These are phyloP conservation scores for Lasiodiplodia theobromae DNA, from an alignment of 2,329 filamentous ascomycete genomes.

Conservation along the genomic window DNA sequence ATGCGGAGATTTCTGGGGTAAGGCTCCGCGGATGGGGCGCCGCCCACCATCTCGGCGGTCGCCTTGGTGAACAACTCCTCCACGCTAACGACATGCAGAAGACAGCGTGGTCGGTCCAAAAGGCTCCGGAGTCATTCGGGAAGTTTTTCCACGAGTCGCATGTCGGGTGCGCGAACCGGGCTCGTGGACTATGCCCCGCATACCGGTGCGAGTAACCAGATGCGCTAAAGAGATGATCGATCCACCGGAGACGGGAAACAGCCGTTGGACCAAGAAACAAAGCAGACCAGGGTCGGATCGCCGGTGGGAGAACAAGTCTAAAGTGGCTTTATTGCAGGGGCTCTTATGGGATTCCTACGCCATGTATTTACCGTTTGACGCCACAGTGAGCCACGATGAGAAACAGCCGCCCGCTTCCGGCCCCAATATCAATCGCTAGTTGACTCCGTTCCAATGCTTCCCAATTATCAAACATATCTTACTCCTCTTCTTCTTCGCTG, in stretches of 20 bases:
- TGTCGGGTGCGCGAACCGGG: constrained; percentile 8
- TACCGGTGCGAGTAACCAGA: constrained; percentile 6
- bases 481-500: constrained; percentile 44
- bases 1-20: constrained; percentile 22
- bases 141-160: constrained; percentile 25
- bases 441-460: constrained; percentile 23
- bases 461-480: neutral
- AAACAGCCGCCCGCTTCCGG: constrained; percentile 6
- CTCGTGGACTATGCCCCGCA: constrained; percentile 3
- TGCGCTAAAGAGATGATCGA: constrained; percentile 22
- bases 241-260: constrained; percentile 22
- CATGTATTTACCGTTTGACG: constrained; percentile 13
- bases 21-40: constrained; percentile 9
- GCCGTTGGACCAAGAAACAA: neutral
- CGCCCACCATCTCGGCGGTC: neutral
- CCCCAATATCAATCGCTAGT: neutral
- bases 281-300: neutral
- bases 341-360: neutral
- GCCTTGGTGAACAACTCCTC: constrained; percentile 1
- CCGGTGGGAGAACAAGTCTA: constrained; percentile 12
- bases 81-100: constrained; percentile 18
- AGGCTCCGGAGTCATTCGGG: neutral
- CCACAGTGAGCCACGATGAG: constrained; percentile 11
- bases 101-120: neutral
- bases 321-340: neutral